These are phyloP conservation scores for Rubia occidens DNA, from an alignment of 305 asterid species.

Conservation along the genomic window DNA sequence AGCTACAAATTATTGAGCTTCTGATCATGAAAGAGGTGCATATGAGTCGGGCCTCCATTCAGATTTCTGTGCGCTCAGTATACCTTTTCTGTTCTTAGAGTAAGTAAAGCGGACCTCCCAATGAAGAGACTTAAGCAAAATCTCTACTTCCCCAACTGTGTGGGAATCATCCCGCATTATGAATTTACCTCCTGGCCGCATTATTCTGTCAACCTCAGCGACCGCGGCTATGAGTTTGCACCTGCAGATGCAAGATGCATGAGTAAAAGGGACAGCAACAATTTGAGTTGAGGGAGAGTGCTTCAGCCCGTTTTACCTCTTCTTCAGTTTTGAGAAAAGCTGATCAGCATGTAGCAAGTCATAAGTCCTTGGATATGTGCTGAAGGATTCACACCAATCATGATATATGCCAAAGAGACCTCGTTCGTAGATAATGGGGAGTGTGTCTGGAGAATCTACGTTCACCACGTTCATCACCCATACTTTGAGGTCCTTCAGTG, in stretches of 20 bases:
- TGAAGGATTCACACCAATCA: conserved; percentile 94
- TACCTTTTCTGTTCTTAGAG: conserved; percentile 47
- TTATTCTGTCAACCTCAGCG: conserved; percentile 75
- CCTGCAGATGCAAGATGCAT: conserved; percentile 31
- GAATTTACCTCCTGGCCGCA: conserved; percentile 68
- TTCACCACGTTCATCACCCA: conserved; percentile 94
- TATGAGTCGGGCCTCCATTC: conserved; percentile 58
- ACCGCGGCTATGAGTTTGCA: conserved; percentile 46
- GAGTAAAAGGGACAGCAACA: not conserved
- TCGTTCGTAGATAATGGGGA: conserved; percentile 76
- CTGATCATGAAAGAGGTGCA: conserved; percentile 12
- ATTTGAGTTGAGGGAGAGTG: not conserved
- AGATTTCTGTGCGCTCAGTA: conserved; percentile 62
- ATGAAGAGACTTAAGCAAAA: conserved; percentile 57
- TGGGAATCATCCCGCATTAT: conserved; percentile 55
- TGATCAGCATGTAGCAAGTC: conserved; percentile 90
- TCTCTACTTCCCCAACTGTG: conserved; percentile 49
- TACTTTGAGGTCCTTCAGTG: conserved; percentile 62
- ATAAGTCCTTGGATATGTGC: conserved; percentile 81
- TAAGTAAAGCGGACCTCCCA: conserved; percentile 60
- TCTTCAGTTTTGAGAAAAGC: conserved; percentile 62
- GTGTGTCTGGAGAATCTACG: conserved; percentile 72
- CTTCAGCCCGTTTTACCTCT: conserved; percentile 34
- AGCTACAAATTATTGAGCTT: not conserved
- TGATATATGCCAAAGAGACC: conserved; percentile 87